Percentiles rank a stretch among this genome's conserved stretches.
Evolutionary conservation across 2,329 filamentous ascomycete genomes (phyloP).

Genomic region (Aureobasidium subglaciale): DNA sequence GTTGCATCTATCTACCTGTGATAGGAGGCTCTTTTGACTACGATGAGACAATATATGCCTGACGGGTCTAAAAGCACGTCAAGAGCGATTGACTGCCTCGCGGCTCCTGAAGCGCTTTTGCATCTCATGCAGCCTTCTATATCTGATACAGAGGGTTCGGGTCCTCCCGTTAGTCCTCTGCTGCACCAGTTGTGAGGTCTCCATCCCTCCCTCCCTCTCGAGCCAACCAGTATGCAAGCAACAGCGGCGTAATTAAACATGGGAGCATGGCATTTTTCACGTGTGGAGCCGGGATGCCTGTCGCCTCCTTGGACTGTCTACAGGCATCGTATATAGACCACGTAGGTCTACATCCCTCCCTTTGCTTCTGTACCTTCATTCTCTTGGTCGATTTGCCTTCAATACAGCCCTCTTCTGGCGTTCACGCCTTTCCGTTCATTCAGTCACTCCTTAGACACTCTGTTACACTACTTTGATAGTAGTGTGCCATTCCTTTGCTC

Average conservation of each 20-base stretch:
- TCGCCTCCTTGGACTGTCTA: background rate
- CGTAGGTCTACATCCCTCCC: slow-evolving; percentile 7
- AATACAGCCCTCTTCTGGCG: slow-evolving; percentile 3
- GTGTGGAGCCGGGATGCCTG: background rate
- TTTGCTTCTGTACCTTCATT: background rate
- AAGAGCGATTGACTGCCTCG: background rate
- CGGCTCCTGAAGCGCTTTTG: slow-evolving; percentile 12
- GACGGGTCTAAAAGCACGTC: background rate
- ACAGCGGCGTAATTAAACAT: slow-evolving; percentile 10
- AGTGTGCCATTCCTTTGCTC: slow-evolving; percentile 8
- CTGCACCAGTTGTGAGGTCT: background rate
- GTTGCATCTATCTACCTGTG: background rate
- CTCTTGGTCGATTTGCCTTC: slow-evolving; percentile 1
- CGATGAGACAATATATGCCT: background rate
- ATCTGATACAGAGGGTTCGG: slow-evolving; percentile 10
- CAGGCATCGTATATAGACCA: slow-evolving; percentile 6
- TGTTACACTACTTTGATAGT: slow-evolving; percentile 12
- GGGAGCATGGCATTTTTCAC: slow-evolving; percentile 1
- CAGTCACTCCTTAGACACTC: slow-evolving; percentile 5
- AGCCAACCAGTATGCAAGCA: slow-evolving; percentile 2
- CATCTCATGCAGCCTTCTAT: slow-evolving; percentile 8
- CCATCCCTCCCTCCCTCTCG: slow-evolving; percentile 8
- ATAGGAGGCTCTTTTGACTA: background rate
- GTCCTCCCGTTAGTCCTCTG: background rate
- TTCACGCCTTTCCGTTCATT: slow-evolving; percentile 11